Conservation (phyloP, 192 early-diverging fungal species). For the Backusella mclennaniae region DNA sequence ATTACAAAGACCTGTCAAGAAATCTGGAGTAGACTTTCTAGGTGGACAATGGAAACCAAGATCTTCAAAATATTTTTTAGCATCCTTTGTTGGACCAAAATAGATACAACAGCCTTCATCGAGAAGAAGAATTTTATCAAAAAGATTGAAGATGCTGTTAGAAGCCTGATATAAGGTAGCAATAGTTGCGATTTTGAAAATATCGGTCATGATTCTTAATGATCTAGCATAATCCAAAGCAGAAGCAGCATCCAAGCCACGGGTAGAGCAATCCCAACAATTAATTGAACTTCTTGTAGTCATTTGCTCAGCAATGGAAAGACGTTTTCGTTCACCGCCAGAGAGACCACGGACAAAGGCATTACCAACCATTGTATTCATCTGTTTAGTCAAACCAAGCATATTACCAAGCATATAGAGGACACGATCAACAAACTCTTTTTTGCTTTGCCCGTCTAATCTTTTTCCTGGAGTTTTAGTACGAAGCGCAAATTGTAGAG, state of each 20-base stretch:
- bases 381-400: constrained; percentile 55
- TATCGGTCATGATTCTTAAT: constrained; percentile 69
- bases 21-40: constrained; percentile 70
- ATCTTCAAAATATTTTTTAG: constrained; percentile 59
- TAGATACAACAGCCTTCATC: constrained; percentile 67
- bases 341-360: constrained; percentile 74
- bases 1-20: constrained; percentile 68
- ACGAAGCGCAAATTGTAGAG: constrained; percentile 71
- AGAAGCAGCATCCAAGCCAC: constrained; percentile 77
- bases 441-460: constrained; percentile 42
- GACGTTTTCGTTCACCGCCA: constrained; percentile 75
- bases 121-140: constrained; percentile 68
- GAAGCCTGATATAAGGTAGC: constrained; percentile 64
- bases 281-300: constrained; percentile 56
- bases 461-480: constrained; percentile 64
- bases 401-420: constrained; percentile 48
- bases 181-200: constrained; percentile 58
- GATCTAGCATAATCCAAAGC: constrained; percentile 77
- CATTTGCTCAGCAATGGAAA: constrained; percentile 75
- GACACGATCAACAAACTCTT: constrained; percentile 48
- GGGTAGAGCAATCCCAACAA: constrained; percentile 62
- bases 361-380: constrained; percentile 72
- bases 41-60: constrained; percentile 63
- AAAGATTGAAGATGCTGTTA: constrained; percentile 73
- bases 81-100: constrained; percentile 60